Conservation (phyloP, 208 protist genomes). For the Trypanosoma platydactyli region DNA sequence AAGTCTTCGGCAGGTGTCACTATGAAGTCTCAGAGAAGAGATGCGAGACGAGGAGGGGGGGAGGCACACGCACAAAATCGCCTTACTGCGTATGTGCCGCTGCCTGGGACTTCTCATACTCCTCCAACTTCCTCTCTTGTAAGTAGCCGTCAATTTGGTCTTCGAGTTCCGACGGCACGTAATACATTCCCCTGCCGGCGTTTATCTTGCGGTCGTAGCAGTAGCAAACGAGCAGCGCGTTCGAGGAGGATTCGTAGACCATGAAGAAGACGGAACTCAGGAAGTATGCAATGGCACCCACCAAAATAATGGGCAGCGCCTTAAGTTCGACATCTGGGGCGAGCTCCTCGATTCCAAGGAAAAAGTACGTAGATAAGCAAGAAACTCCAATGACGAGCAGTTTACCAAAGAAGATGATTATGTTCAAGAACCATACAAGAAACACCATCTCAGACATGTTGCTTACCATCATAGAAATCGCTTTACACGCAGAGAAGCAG, state of each 20-base stretch:
- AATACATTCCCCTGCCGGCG: constrained; percentile 23
- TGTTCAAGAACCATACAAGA: constrained; percentile 35
- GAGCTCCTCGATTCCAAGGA: constrained; percentile 13
- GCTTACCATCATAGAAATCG: constrained; percentile 52
- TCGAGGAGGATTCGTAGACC: constrained; percentile 49
- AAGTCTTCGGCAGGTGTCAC: too few relatives aligned
- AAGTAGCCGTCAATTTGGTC: constrained; percentile 27
- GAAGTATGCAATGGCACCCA: constrained; percentile 45
- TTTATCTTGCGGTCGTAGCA: constrained; percentile 53
- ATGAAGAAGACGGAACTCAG: constrained; percentile 50
- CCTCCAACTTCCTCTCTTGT: constrained; percentile 12
- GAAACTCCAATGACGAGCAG: constrained; percentile 38
- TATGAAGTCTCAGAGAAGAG: too few relatives aligned
- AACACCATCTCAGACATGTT: constrained; percentile 30
- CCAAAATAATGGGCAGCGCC: constrained; percentile 35
- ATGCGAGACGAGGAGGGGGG: too few relatives aligned
- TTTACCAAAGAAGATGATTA: constrained; percentile 53
- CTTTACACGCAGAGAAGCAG: constrained; percentile 58
- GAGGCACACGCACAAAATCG: too few relatives aligned
- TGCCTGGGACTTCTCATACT: constrained; percentile 6
- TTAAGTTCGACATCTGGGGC: constrained; percentile 23
- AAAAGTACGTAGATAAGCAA: constrained; percentile 32
- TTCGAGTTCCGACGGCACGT: constrained; percentile 29
- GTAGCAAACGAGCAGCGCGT: constrained; percentile 73
- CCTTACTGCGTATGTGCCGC: too few relatives aligned